phyloP scores from a whole-genome alignment of 2,329 filamentous ascomycete species.

The Bipolaris oryzae region DNA sequence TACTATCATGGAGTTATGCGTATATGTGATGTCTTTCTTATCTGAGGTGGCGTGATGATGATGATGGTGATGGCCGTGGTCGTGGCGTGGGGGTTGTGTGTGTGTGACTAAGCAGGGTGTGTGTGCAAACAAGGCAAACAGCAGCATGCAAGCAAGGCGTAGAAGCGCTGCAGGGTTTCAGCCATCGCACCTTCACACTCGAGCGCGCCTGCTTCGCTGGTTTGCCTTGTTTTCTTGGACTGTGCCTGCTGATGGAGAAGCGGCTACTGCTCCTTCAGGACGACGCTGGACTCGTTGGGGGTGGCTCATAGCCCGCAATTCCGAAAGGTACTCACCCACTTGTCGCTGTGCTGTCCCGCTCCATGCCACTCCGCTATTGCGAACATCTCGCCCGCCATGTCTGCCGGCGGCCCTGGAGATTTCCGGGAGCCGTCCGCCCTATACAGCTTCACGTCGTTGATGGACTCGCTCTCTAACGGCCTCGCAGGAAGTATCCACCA shows the following conservation, averaged over 20 bases:
- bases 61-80: not conserved
- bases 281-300: slow-evolving; percentile 44
- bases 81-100: no score
- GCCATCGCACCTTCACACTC: slow-evolving; percentile 20
- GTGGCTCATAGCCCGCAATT: slow-evolving; percentile 37
- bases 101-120: slow-evolving; percentile 1
- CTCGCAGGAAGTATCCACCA: slow-evolving; percentile 25
- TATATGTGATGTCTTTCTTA: not conserved
- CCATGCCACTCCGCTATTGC: slow-evolving; percentile 30
- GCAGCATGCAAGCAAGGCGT: slow-evolving; percentile 13
- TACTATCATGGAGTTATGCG: slow-evolving; percentile 10
- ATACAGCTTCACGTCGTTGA: slow-evolving; percentile 13
- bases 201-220: slow-evolving; percentile 20
- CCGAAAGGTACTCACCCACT: slow-evolving; percentile 23
- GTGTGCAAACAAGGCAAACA: slow-evolving; percentile 21
- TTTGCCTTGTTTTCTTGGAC: slow-evolving; percentile 25
- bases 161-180: slow-evolving; percentile 11
- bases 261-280: slow-evolving; percentile 38
- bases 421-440: slow-evolving; percentile 18
- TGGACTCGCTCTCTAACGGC: slow-evolving; percentile 31
- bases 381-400: slow-evolving; percentile 26
- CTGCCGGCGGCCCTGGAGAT: slow-evolving; percentile 22
- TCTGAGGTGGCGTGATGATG: not conserved
- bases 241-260: slow-evolving; percentile 45
- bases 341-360: slow-evolving; percentile 24